Conservation (phyloP, 306 rosid genomes). For the Sphenostylis stenocarpa region DNA sequence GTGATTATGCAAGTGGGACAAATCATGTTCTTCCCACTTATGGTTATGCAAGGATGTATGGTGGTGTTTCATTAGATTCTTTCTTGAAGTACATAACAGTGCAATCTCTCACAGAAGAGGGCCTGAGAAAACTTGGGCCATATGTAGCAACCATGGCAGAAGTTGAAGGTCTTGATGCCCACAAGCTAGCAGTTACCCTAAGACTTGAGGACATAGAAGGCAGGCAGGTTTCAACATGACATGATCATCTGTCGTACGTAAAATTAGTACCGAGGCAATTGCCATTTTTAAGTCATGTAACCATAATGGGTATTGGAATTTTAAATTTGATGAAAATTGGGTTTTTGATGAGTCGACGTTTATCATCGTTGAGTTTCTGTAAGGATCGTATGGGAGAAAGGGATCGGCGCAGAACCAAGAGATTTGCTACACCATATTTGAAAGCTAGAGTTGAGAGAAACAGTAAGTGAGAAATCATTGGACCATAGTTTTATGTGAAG, state of each 20-base stretch:
- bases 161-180: slow-evolving; percentile 83
- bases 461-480: background rate
- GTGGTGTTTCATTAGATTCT: slow-evolving; percentile 86
- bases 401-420: background rate
- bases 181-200: slow-evolving; percentile 83
- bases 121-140: slow-evolving; percentile 76
- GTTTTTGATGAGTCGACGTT: background rate
- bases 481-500: background rate
- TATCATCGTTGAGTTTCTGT: background rate
- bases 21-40: slow-evolving; percentile 92
- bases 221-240: slow-evolving; percentile 43
- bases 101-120: slow-evolving; percentile 85
- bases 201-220: slow-evolving; percentile 74
- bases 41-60: slow-evolving; percentile 88
- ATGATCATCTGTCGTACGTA: slow-evolving; percentile 19
- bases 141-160: slow-evolving; percentile 86
- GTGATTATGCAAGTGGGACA: slow-evolving; percentile 93
- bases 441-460: background rate
- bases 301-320: background rate
- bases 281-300: background rate
- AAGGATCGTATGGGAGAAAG: background rate
- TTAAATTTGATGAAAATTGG: background rate
- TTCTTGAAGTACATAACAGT: slow-evolving; percentile 81
- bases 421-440: background rate
- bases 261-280: background rate